These are phyloP conservation scores for Chloris gayana DNA, from an alignment of 176 grass and related monocot species.

Conservation along the genomic window DNA sequence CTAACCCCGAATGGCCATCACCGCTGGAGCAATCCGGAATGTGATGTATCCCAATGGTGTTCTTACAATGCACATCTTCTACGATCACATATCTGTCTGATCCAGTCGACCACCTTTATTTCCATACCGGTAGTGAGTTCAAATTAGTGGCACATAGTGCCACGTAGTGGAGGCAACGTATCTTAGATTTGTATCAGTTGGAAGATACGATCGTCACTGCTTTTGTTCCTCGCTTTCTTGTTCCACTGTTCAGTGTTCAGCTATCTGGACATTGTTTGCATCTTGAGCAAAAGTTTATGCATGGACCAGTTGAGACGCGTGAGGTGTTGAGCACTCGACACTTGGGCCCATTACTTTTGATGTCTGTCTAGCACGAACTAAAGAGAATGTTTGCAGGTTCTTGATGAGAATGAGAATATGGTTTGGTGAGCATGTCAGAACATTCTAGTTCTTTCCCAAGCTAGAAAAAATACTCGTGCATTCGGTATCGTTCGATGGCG, in stretches of 20 bases:
- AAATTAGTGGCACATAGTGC: not conserved
- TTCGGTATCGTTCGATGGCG: constrained; percentile 3
- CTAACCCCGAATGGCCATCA: not conserved
- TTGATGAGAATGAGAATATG: not conserved
- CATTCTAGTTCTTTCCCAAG: constrained; percentile 19
- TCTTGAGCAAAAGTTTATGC: constrained; percentile 1
- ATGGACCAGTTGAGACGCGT: not conserved
- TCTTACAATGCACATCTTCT: not conserved
- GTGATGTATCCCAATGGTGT: not conserved
- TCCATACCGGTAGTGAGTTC: not conserved
- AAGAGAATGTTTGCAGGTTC: not conserved
- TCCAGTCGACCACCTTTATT: not conserved
- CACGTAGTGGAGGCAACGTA: not conserved
- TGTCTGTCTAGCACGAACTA: not conserved
- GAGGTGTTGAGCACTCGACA: not conserved
- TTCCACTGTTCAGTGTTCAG: not conserved
- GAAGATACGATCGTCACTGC: not conserved
- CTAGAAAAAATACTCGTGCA: not conserved
- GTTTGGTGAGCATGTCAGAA: constrained; percentile 9
- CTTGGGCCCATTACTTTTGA: not conserved
- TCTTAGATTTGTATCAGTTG: not conserved
- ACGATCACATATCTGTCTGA: not conserved
- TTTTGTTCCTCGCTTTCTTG: not conserved
- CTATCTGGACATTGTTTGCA: not conserved
- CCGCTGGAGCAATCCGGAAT: not conserved